Base-by-base conservation (phyloP, 139 green algal genomes). In the Tetradesmus lagerheimii region DNA sequence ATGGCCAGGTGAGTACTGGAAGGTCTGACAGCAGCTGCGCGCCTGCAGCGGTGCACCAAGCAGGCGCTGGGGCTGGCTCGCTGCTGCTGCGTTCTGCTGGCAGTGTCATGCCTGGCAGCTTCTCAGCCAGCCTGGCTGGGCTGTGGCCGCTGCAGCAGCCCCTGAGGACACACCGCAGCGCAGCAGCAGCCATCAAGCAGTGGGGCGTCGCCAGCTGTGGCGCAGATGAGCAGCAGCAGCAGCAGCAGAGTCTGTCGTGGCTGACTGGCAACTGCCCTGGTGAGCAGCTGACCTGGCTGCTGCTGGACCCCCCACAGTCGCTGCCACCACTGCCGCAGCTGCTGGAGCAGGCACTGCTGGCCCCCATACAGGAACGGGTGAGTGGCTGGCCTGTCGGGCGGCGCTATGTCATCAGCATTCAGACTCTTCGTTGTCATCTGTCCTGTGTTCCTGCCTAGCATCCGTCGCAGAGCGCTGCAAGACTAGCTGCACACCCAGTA, bases 101-200 rank as follows among this genome's bases (percentile, higher is more conserved):
- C 64, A 89, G n/a, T 66, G n/a, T 12, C 1, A 23, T 53, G 87
- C 66, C 88, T 14, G 41, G 67, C 43, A 41, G 67, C 57, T 62
- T 83, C 45, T 25, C 43, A 15, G 84, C 25, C 5, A 64, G 66
- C 31, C 57, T 38, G 80, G 89, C 86, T 29, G 76, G 67, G 62
- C 84, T 93, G 90, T 89, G 86, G 77, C 89, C 89, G 5, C 57
- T 91, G 41, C 89, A 89, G 71, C 80, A 79, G 39, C 86, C 67
- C 0, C 71, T 53, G 12, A 53, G 31, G 57, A 18, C 64, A 37
- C 75, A 80, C 35, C 31, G 18, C 81, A 37, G 50, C n/a, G n/a
- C 81, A 57, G 50, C 31, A 27, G 34, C 45, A 34, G 31, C 43
- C 15, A 43, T 37, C 35, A 39, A 16, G 34, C 27, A 57, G 1